Percentiles rank a stretch among this genome's conserved stretches.
phyloP scores from a whole-genome alignment of 2,329 filamentous ascomycete species.

The Shiraia bambusicola region DNA sequence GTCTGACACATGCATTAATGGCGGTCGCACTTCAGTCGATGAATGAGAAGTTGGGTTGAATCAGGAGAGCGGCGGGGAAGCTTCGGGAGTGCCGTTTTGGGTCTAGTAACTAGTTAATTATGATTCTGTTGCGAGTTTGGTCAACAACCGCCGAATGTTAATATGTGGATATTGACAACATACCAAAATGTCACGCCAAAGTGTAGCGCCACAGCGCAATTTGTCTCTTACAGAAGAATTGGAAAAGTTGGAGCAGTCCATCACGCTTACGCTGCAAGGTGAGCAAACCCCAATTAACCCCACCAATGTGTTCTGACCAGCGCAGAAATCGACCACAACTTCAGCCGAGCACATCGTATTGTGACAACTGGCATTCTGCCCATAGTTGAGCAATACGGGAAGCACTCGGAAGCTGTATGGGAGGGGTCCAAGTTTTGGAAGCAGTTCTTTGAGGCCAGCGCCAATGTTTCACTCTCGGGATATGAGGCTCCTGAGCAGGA shows the following conservation, averaged over 20 bases:
- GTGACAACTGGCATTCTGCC: constrained; percentile 92
- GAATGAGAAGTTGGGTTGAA: too few species aligned
- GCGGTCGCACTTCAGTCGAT: too few species aligned
- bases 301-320: constrained; percentile 26
- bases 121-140: constrained; percentile 6
- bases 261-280: constrained; percentile 92
- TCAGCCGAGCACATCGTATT: constrained; percentile 93
- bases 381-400: constrained; percentile 90
- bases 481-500: constrained; percentile 76
- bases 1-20: too few species aligned
- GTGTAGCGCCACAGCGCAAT: constrained; percentile 53
- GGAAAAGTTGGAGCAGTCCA: constrained; percentile 93
- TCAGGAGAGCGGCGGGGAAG: constrained; percentile 14
- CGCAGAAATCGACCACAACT: constrained; percentile 96
- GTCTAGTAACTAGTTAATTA: too few species aligned
- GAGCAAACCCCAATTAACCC: constrained; percentile 24
- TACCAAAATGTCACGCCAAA: constrained; percentile 53
- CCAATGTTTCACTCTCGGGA: constrained; percentile 92
- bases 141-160: constrained; percentile 6
- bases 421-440: constrained; percentile 99
- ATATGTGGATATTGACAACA: not conserved
- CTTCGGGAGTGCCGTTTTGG: constrained; percentile 15
- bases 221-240: constrained; percentile 91
- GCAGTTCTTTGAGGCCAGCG: constrained; percentile 98
- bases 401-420: constrained; percentile 93